Conservation (phyloP, 345 rosid species). For the Gossypium raimondii region DNA sequence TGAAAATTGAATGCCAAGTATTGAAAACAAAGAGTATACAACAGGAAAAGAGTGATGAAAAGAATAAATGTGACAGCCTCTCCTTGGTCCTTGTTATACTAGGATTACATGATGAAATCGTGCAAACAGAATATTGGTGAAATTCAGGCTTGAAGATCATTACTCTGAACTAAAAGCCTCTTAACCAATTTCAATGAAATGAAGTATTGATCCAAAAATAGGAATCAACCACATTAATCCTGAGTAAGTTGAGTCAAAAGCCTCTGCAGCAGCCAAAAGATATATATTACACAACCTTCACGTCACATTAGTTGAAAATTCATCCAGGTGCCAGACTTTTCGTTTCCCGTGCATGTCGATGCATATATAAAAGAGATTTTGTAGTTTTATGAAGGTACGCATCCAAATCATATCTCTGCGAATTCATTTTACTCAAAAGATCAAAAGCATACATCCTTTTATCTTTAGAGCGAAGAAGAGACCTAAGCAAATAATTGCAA, state of each 20-base stretch:
- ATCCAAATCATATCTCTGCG: slow-evolving; percentile 57
- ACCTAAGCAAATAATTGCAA: slow-evolving; percentile 50
- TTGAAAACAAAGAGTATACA: not conserved
- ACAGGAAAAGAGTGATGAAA: not conserved
- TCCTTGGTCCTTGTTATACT: slow-evolving; percentile 19
- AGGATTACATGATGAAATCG: not conserved
- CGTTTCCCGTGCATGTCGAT: slow-evolving; percentile 10
- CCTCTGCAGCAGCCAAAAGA: slow-evolving; percentile 6
- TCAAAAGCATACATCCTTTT: slow-evolving; percentile 35
- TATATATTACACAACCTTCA: not conserved
- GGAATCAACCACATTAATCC: not conserved
- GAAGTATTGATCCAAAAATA: not conserved
- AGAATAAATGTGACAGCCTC: slow-evolving; percentile 6
- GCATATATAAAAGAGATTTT: slow-evolving; percentile 29
- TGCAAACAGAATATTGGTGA: not conserved
- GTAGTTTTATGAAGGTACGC: slow-evolving; percentile 32
- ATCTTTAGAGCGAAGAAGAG: slow-evolving; percentile 40
- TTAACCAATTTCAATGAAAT: slow-evolving; percentile 1
- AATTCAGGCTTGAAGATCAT: not conserved
- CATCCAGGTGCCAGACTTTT: slow-evolving; percentile 28
- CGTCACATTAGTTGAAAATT: slow-evolving; percentile 4
- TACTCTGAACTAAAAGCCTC: not conserved
- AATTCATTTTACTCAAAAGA: slow-evolving; percentile 51
- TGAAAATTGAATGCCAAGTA: not conserved
- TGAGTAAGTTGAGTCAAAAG: not conserved